Evolutionary conservation across 2,329 filamentous ascomycete species (phyloP).

Genomic region (Ampelomyces quisqualis): DNA sequence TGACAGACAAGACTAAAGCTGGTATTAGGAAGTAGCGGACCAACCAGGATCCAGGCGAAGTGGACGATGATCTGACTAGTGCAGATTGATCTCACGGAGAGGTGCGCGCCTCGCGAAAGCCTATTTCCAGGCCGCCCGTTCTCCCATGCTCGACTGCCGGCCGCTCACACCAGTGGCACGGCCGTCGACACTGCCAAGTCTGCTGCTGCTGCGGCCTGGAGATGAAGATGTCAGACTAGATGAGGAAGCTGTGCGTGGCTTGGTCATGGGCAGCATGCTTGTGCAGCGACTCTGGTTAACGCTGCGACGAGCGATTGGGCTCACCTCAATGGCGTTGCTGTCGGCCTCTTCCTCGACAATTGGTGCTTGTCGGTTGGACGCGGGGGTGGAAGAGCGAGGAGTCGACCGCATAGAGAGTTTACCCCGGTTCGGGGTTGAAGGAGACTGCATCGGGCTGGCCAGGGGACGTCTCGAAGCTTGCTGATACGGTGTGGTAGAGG

Average conservation of each 20-base stretch:
- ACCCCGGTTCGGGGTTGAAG: slow-evolving; percentile 32
- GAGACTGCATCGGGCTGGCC: slow-evolving; percentile 35
- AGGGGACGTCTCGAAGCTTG: slow-evolving; percentile 25
- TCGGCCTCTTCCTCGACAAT: slow-evolving; percentile 24
- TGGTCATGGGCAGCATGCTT: slow-evolving; percentile 34
- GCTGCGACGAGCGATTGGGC: slow-evolving; percentile 30
- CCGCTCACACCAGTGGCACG: slow-evolving; percentile 28
- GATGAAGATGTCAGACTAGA: slow-evolving; percentile 18
- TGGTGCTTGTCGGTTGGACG: slow-evolving; percentile 26
- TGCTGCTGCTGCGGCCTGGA: slow-evolving; percentile 24
- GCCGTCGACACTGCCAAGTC: slow-evolving; percentile 24
- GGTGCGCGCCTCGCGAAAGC: slow-evolving; percentile 12
- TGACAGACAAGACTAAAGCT: slow-evolving; percentile 13
- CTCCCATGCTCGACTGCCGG: slow-evolving; percentile 27
- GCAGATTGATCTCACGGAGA: slow-evolving; percentile 2
- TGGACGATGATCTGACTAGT: slow-evolving; percentile 9
- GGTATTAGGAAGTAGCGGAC: slow-evolving; percentile 14
- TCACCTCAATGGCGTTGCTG: slow-evolving; percentile 27
- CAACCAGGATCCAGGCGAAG: slow-evolving; percentile 21
- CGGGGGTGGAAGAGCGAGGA: slow-evolving; percentile 26
- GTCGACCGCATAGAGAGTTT: slow-evolving; percentile 23
- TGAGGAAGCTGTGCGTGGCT: slow-evolving; percentile 27
- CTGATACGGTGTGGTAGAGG: slow-evolving; percentile 36
- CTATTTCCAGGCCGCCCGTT: slow-evolving; percentile 30
- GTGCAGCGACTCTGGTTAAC: slow-evolving; percentile 33